A percentile compares a stretch with the other conserved stretches of the same genome.
phyloP scores from a whole-genome alignment of 768 basidiomycete genomes.

The Coprinellus aureogranulatus region DNA sequence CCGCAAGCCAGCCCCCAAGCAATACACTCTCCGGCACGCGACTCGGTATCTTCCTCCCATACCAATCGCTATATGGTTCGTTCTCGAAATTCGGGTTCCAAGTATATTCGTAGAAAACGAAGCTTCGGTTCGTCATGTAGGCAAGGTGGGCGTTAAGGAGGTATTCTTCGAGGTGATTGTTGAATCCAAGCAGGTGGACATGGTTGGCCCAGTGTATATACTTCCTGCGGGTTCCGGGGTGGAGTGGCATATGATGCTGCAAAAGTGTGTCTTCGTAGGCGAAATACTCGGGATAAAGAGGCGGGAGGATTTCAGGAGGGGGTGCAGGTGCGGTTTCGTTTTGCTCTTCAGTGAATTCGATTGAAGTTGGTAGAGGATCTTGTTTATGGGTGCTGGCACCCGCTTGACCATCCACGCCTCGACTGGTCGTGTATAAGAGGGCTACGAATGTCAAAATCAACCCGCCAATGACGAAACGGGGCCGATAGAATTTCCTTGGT shows the following conservation, averaged over 20 bases:
- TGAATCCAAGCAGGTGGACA: slow-evolving; percentile 53
- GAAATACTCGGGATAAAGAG: slow-evolving; percentile 44
- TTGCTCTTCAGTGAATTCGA: too few species aligned
- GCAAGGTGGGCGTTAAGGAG: slow-evolving; percentile 52
- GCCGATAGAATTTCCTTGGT: too few species aligned
- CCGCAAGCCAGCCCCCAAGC: slow-evolving; percentile 7
- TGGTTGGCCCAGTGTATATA: slow-evolving; percentile 54
- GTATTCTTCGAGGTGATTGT: slow-evolving; percentile 60
- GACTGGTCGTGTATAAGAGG: too few species aligned
- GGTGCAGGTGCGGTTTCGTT: not conserved
- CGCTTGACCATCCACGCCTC: too few species aligned
- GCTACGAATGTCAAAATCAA: too few species aligned
- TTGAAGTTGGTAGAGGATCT: too few species aligned
- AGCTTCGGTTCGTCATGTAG: slow-evolving; percentile 45
- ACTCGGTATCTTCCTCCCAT: slow-evolving; percentile 54
- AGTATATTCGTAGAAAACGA: slow-evolving; percentile 60
- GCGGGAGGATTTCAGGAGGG: slow-evolving; percentile 26
- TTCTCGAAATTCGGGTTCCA: slow-evolving; percentile 49
- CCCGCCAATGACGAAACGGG: too few species aligned
- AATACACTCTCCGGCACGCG: slow-evolving; percentile 37
- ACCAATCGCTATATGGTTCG: slow-evolving; percentile 40
- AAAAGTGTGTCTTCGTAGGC: slow-evolving; percentile 43
- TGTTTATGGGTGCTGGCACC: too few species aligned
- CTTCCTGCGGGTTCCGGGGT: slow-evolving; percentile 36
- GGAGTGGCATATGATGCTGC: slow-evolving; percentile 43